Percentiles rank a stretch among this genome's conserved stretches.
These are phyloP conservation scores for Globisporangium mamillatum DNA, from an alignment of 352 stramenopile species.

Conservation along the genomic window DNA sequence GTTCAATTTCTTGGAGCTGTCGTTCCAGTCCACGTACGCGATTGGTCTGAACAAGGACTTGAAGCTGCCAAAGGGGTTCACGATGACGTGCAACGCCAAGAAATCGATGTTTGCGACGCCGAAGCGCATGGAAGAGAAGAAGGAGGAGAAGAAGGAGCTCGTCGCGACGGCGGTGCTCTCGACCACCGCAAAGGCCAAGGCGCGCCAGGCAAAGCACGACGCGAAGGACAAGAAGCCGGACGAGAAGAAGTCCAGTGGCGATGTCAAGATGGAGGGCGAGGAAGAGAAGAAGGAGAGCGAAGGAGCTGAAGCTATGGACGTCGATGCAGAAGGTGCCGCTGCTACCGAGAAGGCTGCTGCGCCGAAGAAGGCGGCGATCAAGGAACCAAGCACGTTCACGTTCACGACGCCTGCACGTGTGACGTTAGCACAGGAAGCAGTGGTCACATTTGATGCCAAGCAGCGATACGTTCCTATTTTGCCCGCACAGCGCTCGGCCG, in stretches of 20 bases:
- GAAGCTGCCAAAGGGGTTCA: slow-evolving; percentile 96
- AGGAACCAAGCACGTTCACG: slow-evolving; percentile 92
- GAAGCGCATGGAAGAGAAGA: slow-evolving; percentile 98
- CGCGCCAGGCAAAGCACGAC: slow-evolving; percentile 90
- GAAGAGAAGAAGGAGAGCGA: slow-evolving; percentile 52
- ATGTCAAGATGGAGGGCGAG: slow-evolving; percentile 49
- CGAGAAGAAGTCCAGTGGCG: slow-evolving; percentile 23
- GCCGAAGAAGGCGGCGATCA: slow-evolving; percentile 53
- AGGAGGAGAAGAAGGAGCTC: slow-evolving; percentile 98
- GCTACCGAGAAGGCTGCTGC: slow-evolving; percentile 36
- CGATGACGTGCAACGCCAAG: slow-evolving; percentile 91
- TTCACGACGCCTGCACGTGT: slow-evolving; percentile 93
- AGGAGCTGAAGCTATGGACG: slow-evolving; percentile 66
- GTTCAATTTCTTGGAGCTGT: slow-evolving; percentile 97
- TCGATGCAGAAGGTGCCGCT: slow-evolving; percentile 49
- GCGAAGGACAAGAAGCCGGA: slow-evolving; percentile 75
- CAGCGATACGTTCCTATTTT: slow-evolving; percentile 92
- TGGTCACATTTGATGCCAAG: slow-evolving; percentile 89
- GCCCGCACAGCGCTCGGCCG: slow-evolving; percentile 67
- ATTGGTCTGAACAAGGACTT: slow-evolving; percentile 98
- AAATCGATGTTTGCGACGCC: slow-evolving; percentile 97
- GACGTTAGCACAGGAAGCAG: slow-evolving; percentile 89
- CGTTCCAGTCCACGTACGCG: slow-evolving; percentile 94
- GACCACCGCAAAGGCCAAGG: slow-evolving; percentile 96
- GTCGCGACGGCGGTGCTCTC: slow-evolving; percentile 97